Evolutionary conservation across 2,329 filamentous ascomycete genomes (phyloP).

Genomic region (Phaeophleospora eucalypticola): DNA sequence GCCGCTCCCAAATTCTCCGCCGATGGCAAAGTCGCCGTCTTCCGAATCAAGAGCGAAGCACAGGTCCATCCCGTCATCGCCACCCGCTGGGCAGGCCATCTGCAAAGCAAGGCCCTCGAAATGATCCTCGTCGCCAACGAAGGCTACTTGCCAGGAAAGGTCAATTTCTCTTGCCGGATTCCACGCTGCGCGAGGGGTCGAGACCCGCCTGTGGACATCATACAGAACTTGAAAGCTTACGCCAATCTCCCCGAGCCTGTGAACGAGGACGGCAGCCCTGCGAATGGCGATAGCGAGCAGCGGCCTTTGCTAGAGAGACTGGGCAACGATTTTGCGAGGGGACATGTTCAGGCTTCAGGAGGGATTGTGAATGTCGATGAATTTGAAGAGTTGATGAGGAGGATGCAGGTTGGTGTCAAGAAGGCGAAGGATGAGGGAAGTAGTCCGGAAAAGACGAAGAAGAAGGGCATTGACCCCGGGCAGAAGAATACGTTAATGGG

Average conservation of each 20-base stretch:
- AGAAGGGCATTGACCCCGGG: slow-evolving; percentile 9
- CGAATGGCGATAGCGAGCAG: background rate
- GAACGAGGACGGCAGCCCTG: slow-evolving; percentile 30
- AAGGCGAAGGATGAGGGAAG: slow-evolving; percentile 33
- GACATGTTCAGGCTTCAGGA: slow-evolving; percentile 65
- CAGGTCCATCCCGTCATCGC: slow-evolving; percentile 66
- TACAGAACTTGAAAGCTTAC: slow-evolving; percentile 52
- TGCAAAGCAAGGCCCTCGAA: slow-evolving; percentile 57
- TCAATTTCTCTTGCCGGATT: slow-evolving; percentile 65
- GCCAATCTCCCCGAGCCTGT: slow-evolving; percentile 36
- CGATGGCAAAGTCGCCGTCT: slow-evolving; percentile 59
- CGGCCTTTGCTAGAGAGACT: slow-evolving; percentile 45
- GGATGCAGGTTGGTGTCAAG: slow-evolving; percentile 58
- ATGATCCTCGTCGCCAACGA: slow-evolving; percentile 65
- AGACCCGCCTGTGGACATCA: slow-evolving; percentile 60
- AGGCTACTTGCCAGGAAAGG: slow-evolving; percentile 58
- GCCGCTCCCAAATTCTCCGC: slow-evolving; percentile 60
- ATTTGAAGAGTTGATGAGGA: slow-evolving; percentile 61
- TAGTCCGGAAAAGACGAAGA: slow-evolving; percentile 21
- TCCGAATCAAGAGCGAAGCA: slow-evolving; percentile 56
- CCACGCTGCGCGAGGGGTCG: slow-evolving; percentile 52
- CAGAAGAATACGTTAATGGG: slow-evolving; percentile 19
- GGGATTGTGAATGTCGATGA: slow-evolving; percentile 58
- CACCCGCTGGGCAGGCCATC: slow-evolving; percentile 60
- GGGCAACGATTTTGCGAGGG: slow-evolving; percentile 61